Conservation (phyloP, 1,284 basidiomycete genomes). For the Acaromyces ingoldii region DNA sequence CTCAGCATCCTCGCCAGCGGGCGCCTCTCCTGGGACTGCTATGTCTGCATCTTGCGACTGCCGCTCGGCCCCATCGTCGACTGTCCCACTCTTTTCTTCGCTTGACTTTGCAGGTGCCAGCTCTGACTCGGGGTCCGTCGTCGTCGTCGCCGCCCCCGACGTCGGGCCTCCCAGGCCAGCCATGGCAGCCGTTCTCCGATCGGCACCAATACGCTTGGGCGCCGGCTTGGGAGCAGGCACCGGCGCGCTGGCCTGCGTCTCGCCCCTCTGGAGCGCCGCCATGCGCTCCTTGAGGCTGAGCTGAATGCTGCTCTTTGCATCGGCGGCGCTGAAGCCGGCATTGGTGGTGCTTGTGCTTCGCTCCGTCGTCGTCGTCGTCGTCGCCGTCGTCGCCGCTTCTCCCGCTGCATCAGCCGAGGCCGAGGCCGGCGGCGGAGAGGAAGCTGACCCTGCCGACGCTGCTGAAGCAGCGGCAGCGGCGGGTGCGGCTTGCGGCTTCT, state of each 20-base stretch:
- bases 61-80: neutral
- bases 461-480: slow-evolving; percentile 2
- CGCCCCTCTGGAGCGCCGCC: slow-evolving; percentile 46
- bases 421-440: slow-evolving; percentile 2
- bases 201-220: neutral
- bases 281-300: slow-evolving; percentile 49
- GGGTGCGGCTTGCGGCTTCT: neutral
- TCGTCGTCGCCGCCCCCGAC: too few species aligned
- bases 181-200: neutral
- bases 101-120: too few species aligned
- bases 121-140: too few species aligned
- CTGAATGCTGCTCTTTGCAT: slow-evolving; percentile 48
- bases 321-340: slow-evolving; percentile 36
- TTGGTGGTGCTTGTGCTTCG: neutral
- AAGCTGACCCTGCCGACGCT: too few species aligned
- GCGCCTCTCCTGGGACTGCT: neutral
- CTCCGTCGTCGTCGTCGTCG: neutral
- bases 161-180: neutral
- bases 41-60: neutral
- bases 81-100: too few species aligned
- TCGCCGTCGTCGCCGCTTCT: neutral
- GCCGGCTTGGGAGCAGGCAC: neutral
- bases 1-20: slow-evolving; percentile 10
- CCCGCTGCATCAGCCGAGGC: slow-evolving; percentile 1
- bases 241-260: neutral